Evolutionary conservation across 768 basidiomycete species (phyloP).

Genomic region (Serendipita sp.): DNA sequence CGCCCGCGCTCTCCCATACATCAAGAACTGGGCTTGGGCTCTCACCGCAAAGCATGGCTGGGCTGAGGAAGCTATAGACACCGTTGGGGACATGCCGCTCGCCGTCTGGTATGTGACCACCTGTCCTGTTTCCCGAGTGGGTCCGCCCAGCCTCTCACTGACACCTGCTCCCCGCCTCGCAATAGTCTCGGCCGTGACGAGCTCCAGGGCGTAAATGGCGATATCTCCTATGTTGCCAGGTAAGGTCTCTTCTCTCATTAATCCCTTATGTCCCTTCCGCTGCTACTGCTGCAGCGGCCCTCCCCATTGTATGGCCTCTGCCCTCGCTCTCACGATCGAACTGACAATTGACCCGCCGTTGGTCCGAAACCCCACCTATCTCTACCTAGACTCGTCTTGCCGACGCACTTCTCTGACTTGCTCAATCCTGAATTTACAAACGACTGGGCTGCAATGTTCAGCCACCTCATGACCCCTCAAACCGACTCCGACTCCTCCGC

Average conservation of each 20-base stretch:
- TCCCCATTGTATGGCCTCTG: too few species aligned
- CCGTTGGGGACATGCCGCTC: constrained; percentile 5
- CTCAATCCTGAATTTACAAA: constrained; percentile 6
- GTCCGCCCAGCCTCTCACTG: background rate
- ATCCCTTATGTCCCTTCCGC: background rate
- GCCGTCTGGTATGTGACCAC: background rate
- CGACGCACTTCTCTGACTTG: background rate
- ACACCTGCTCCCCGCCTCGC: background rate
- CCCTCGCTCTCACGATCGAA: too few species aligned
- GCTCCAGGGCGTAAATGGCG: constrained; percentile 1
- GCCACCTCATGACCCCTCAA: background rate
- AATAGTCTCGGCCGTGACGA: constrained; percentile 5
- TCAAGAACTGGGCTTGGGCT: constrained; percentile 5
- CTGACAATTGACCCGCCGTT: too few species aligned
- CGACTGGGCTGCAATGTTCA: constrained; percentile 6
- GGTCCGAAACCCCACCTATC: background rate
- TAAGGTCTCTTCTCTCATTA: background rate
- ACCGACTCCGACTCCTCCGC: background rate
- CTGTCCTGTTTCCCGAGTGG: background rate
- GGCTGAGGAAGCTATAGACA: constrained; percentile 2
- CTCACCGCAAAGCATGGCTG: constrained; percentile 5
- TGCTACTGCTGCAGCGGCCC: background rate
- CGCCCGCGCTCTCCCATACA: constrained; percentile 3
- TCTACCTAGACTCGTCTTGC: background rate
- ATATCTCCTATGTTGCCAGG: constrained; percentile 5